These are phyloP conservation scores for Fraxinus pennsylvanica DNA, from an alignment of 257 asterid species.

Conservation along the genomic window DNA sequence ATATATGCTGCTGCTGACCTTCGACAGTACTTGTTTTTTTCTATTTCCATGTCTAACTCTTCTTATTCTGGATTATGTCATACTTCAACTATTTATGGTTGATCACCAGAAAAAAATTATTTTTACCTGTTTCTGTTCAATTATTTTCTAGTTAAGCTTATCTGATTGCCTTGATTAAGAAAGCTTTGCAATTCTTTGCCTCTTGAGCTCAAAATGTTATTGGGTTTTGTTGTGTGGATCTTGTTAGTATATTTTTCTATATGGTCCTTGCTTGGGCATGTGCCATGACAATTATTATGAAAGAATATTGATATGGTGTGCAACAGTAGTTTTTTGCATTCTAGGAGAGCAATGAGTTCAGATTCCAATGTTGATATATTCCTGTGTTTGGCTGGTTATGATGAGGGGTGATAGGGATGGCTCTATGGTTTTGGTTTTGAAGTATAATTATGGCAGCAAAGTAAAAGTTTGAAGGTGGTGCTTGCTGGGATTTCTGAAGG, in stretches of 20 bases:
- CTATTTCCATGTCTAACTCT: background rate
- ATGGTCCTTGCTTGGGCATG: background rate
- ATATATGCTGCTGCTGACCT: background rate
- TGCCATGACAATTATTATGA: background rate
- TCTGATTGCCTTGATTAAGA: conserved; percentile 9
- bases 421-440: background rate
- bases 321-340: background rate
- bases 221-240: background rate
- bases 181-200: background rate
- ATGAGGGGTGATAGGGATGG: background rate
- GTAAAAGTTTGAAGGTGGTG: background rate
- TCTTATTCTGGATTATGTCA: background rate
- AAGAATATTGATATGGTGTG: background rate
- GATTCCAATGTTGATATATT: background rate
- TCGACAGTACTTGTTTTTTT: background rate
- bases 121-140: background rate
- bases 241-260: background rate
- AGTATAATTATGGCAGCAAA: background rate
- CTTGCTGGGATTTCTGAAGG: background rate
- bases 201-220: background rate
- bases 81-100: background rate
- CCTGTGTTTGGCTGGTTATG: background rate
- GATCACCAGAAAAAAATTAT: background rate
- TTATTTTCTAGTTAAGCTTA: background rate
- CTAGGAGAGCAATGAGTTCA: background rate